These are phyloP conservation scores for Celoporthe dispersa DNA, from an alignment of 2,329 filamentous ascomycete genomes.

Conservation along the genomic window DNA sequence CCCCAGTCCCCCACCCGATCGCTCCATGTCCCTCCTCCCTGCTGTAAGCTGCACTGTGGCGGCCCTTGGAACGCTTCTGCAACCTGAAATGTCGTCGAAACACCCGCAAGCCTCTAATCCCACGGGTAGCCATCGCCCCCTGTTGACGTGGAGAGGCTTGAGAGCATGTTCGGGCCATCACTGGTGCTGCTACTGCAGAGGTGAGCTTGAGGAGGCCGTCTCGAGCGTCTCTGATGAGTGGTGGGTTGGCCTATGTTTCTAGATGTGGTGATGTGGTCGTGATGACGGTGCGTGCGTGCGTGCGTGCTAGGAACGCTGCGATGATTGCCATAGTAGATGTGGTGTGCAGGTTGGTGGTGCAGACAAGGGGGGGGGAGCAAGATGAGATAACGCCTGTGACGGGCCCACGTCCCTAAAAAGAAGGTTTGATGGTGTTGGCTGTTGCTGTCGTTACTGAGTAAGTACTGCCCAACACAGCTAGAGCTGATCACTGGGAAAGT, in stretches of 20 bases:
- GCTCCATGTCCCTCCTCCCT: neutral
- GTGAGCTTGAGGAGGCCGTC: neutral
- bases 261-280: neutral
- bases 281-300: neutral
- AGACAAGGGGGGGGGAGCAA: neutral
- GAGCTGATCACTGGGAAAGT: neutral
- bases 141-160: neutral
- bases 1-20: neutral
- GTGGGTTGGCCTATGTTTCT: neutral
- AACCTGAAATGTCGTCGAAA: neutral
- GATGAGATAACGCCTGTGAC: neutral
- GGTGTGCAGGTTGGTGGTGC: neutral
- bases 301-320: neutral
- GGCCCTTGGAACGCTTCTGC: conserved; percentile 5
- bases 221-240: neutral
- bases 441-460: neutral
- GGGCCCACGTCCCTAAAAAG: neutral
- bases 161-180: neutral
- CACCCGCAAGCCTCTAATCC: neutral
- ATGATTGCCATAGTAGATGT: neutral
- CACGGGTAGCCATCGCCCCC: neutral
- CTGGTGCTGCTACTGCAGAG: neutral
- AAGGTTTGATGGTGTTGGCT: neutral
- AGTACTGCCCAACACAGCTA: neutral
- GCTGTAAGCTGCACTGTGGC: neutral